Evolutionary conservation across 2,329 filamentous ascomycete species (phyloP), one percentile per base, ranked within the genome.

Genomic region (Diplocarpon rosae): DNA sequence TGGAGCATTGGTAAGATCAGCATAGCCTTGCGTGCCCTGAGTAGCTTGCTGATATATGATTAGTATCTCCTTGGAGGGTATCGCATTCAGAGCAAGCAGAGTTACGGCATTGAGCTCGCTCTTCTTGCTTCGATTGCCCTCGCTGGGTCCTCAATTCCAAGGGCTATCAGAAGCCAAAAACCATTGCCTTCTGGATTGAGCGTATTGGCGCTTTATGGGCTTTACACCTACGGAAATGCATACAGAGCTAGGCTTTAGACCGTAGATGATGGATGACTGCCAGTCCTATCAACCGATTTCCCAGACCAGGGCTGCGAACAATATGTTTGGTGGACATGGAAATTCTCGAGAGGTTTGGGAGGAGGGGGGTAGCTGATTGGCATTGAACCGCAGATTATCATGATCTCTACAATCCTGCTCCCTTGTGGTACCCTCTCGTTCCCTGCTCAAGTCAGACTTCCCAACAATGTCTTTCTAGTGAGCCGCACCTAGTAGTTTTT

Each of bases 51-150:
- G 28, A 39, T 37, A 43, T 33, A 47, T 17, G 2, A 33, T n/a
- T 15, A 56, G 57, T 59, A 98, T 66, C 80, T 79, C 17, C 70
- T 95, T 35, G 86, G 87, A 51, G 89, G 83, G 52, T 80, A 85
- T 60, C 84, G 89, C 47, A 80, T 95, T 51, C 80, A 83, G 57
- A 80, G 78, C 56, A 70, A 74, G 49, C 75, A 87, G 62, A 63
- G 84, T 2, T 95, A 92, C 63, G 92, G 90, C 51, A 68, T 93
- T 55, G 92, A 96, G 66, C 70, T 95, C 35, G 85, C 83, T n/a
- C 73, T 98, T 9, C 71, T 95, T 35, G 92, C 92, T 4, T 94
- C 86, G 0, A 59, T 87, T n/a, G 68, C 96, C 20, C 74, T 98
- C 30, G 90, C 75, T 34, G 88, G 87, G 15, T 84, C 84, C 34